Percentiles rank a stretch among this genome's conserved stretches.
Evolutionary conservation across 1,284 basidiomycete species (phyloP).

Genomic region (Tilletia caries): DNA sequence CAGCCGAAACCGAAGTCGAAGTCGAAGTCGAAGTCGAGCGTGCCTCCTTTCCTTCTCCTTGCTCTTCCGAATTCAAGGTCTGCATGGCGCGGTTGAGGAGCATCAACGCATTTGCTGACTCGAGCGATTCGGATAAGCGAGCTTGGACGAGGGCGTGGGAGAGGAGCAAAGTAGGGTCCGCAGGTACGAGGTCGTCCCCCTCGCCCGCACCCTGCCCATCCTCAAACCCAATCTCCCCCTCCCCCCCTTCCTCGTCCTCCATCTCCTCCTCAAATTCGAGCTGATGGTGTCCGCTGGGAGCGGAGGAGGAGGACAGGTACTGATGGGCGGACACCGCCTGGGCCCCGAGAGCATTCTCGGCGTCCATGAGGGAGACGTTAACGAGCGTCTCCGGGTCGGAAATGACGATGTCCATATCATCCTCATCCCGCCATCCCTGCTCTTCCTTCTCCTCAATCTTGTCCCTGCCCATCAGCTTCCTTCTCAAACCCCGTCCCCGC

Average conservation of each 20-base stretch:
- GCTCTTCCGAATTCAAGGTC: constrained; percentile 20
- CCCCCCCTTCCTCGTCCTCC: not conserved
- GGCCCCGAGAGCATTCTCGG: not conserved
- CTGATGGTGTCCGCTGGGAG: too few species aligned
- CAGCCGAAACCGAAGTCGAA: not conserved
- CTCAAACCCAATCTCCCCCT: too few species aligned
- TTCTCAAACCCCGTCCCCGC: too few species aligned
- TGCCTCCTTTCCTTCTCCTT: constrained; percentile 11
- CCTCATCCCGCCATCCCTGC: not conserved
- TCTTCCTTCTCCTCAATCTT: too few species aligned
- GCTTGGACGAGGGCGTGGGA: constrained; percentile 48
- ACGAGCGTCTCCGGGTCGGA: not conserved
- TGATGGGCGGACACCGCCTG: too few species aligned
- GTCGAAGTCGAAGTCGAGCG: not conserved
- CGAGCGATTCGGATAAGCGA: constrained; percentile 36
- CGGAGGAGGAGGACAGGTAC: too few species aligned
- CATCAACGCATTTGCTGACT: constrained; percentile 40
- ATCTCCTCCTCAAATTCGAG: not conserved
- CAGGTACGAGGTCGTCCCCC: not conserved
- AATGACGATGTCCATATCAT: not conserved
- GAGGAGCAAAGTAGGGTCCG: constrained; percentile 40
- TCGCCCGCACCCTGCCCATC: too few species aligned
- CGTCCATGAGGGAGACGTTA: constrained; percentile 1
- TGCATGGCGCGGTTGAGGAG: constrained; percentile 34
- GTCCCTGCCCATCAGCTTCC: too few species aligned